Percentiles rank a stretch among this genome's conserved stretches.
phyloP scores from a whole-genome alignment of 2,329 filamentous ascomycete genomes.

The Talaromyces amestolkiae region DNA sequence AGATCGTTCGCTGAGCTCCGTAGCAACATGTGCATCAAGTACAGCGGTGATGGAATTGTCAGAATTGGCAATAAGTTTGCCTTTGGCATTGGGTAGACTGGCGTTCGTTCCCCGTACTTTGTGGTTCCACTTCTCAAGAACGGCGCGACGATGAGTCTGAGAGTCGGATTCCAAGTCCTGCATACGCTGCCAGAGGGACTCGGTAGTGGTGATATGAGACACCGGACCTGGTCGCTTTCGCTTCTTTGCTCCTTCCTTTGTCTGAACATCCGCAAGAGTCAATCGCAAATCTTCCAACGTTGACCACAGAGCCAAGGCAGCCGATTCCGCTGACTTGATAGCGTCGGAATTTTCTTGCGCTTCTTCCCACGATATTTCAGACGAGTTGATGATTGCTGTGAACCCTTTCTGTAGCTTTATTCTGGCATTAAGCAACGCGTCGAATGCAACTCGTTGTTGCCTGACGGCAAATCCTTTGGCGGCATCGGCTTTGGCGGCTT shows the following conservation, averaged over 20 bases:
- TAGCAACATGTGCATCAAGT: constrained; percentile 45
- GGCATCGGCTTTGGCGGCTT: constrained; percentile 71
- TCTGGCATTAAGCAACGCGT: constrained; percentile 81
- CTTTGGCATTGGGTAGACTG: constrained; percentile 55
- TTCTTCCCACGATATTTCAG: constrained; percentile 37
- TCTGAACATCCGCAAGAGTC: constrained; percentile 38
- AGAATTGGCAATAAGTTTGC: constrained; percentile 59
- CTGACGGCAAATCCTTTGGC: constrained; percentile 85
- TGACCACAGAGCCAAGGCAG: constrained; percentile 80
- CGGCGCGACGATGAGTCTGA: constrained; percentile 62
- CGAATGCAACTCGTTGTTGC: constrained; percentile 79
- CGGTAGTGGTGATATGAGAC: constrained; percentile 53
- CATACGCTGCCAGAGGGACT: constrained; percentile 72
- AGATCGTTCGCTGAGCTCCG: constrained; percentile 35
- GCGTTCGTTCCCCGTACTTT: constrained; percentile 62
- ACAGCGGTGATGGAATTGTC: constrained; percentile 46
- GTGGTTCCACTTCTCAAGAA: constrained; percentile 85
- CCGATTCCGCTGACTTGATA: constrained; percentile 77
- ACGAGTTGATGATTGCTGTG: constrained; percentile 73
- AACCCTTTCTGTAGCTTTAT: constrained; percentile 93
- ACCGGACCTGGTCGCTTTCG: constrained; percentile 53
- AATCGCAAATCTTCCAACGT: constrained; percentile 54
- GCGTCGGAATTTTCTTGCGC: constrained; percentile 39
- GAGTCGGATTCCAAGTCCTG: constrained; percentile 61
- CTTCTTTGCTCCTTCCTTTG: constrained; percentile 35